Base-by-base conservation (phyloP, 331 rosid genomes). In the Arachis monticola region DNA sequence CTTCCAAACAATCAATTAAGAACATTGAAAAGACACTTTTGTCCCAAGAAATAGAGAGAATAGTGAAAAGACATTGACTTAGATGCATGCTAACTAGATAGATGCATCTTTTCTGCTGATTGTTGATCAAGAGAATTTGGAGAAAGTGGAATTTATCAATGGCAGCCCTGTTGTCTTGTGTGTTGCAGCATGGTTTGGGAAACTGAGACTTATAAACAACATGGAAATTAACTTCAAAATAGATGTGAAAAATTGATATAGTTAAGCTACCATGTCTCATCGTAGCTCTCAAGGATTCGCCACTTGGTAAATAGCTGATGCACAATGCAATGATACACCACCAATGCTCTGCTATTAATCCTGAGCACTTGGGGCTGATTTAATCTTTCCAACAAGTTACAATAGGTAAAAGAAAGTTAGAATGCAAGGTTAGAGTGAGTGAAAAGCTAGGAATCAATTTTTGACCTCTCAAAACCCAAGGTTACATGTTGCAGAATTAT, bases 181-280 rank as follows among this genome's bases (percentile, higher is more conserved):
- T 53, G 77, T 92, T 74, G 97, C 97, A 77, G 96, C 97, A 44
- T 87, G 88, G 91, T 94, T 94, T 83, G 97, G 96, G 68, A 88
- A 77, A 61, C 93, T 88, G 22, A 85, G 93, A 80, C 87, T 92
- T 69, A 66, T 90, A 79, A 96, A 94, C 87, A 94, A 90, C 86
- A 83, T 87, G 77, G 97, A 94, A 87, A 88, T 94, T 75, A 73
- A 69, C 73, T 55, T 81, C 53, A 83, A 79, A 87, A 63, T 52
- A 74, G 11, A 6, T 61, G 46, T 9, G 53, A 42, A 31, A 51
- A 44, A 11, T 3, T 41, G 6, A 41, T 6, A 4, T 41, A 4
- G 2, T 6, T 46, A 55, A 53, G 51, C 70, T 45, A 61, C 64
- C 67, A 70, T 68, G 9, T 65, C 5, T 55, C 65, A 48, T 69